Conservation (phyloP, 805 yeast genomes). For the Pichia deserticola region DNA sequence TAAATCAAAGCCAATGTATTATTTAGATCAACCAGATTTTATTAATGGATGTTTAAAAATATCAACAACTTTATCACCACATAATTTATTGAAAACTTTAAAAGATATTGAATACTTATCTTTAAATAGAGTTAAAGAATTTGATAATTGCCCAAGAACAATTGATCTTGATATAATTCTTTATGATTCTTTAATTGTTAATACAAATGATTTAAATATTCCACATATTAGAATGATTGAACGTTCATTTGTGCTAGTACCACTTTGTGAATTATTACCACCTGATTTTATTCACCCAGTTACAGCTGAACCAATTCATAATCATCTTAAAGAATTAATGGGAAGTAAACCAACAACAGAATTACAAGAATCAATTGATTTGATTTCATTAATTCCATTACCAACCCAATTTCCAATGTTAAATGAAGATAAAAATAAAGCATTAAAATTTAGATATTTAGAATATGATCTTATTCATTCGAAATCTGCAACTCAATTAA, state of each 20-base stretch:
- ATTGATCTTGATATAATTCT: conserved; percentile 85
- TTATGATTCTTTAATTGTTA: conserved; percentile 53
- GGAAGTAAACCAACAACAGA: conserved; percentile 16
- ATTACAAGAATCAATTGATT: conserved; percentile 43
- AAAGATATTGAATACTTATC: conserved; percentile 74
- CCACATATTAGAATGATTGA: conserved; percentile 90
- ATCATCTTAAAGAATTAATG: conserved; percentile 48
- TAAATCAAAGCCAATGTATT: conserved; percentile 90
- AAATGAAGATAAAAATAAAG: conserved; percentile 9
- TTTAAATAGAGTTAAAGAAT: conserved; percentile 61
- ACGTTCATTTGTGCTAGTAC: conserved; percentile 83
- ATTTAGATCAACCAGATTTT: conserved; percentile 69
- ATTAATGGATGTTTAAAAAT: conserved; percentile 75
- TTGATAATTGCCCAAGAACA: conserved; percentile 88
- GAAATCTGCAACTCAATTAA: conserved; percentile 51
- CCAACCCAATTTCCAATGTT: conserved; percentile 6
- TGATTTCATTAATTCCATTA: conserved; percentile 46
- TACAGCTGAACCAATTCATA: conserved; percentile 71
- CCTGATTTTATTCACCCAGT: conserved; percentile 72
- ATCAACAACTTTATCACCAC: conserved; percentile 56
- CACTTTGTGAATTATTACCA: conserved; percentile 73
- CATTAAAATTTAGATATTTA: conserved; percentile 22
- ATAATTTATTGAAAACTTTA: conserved; percentile 48
- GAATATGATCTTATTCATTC: conserved; percentile 40
- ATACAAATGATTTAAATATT: conserved; percentile 51